Evolutionary conservation across 805 yeast genomes (phyloP), one percentile per base, ranked within the genome.

Genomic region (Nematodospora valgi): DNA sequence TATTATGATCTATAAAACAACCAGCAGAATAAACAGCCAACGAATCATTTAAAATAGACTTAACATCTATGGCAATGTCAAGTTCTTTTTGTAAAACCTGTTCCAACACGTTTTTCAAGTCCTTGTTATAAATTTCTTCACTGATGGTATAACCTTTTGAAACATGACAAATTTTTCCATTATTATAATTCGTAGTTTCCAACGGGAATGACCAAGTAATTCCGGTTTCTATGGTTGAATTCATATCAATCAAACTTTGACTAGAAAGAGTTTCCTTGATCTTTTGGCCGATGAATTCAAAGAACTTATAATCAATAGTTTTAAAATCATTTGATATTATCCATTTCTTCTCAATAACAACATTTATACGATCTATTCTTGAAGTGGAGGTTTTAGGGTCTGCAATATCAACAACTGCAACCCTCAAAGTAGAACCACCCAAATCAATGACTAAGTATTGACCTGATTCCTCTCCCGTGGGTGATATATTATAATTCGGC

Each of bases 1-100:
- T 57, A 40, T 48, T 44, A 13, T 51, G 45, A 38, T 62, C 65
- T 38, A 60, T 40, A 35, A 70, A 66, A 2, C 59, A 40, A 7
- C 80, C 80, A 0, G 85, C 71, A 8, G 80, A 58, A 49, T 69
- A 74, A 0, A 80, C 84, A 0, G 85, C 80, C n/a, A 78, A 68
- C 1, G 85, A 74, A 48, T 78, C 88, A 52, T 82, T 82, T 20
- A 80, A 59, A 24, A 81, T 67, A 11, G 68, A 56, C 40, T 62
- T 54, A 15, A 80, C 66, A 11, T 58, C 51, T 12, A 72, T 54
- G 1, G 45, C 34, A 6, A 70, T 30, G 10, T 47, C 44, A 27
- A 49, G 48, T 7, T 48, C 46, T 8, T 39, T 21, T 3, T 36
- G 16, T 38, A 69, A 57, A 2, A 59, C 49, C 3, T 43, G 27